A percentile compares a stretch with the other conserved stretches of the same genome.
Evolutionary conservation across 345 rosid genomes (phyloP).

Genomic region (Citrus maxima): DNA sequence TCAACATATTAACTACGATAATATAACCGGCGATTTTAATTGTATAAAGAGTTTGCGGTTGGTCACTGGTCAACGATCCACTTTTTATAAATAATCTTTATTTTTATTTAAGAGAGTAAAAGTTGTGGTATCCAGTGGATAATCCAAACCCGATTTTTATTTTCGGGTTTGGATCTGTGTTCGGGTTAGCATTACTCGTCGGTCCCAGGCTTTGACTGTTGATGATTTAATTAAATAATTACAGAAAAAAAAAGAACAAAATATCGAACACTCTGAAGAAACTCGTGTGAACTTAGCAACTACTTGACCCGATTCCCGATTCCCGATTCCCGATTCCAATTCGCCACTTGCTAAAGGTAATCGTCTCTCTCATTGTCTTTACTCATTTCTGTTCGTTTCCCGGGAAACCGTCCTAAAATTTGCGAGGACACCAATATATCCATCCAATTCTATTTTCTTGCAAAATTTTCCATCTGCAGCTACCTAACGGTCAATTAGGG

Average conservation of each 20-base stretch:
- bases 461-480: background rate
- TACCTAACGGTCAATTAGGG: background rate
- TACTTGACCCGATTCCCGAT: background rate
- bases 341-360: background rate
- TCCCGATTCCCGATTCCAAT: background rate
- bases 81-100: too few relatives aligned
- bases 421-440: background rate
- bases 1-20: too few relatives aligned
- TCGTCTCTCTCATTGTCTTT: background rate
- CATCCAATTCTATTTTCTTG: background rate
- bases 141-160: too few relatives aligned
- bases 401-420: background rate
- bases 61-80: too few relatives aligned
- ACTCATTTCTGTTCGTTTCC: background rate
- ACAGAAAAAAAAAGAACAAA: background rate
- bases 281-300: background rate
- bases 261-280: background rate
- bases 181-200: background rate
- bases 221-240: background rate
- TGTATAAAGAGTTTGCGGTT: too few relatives aligned
- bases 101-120: too few relatives aligned
- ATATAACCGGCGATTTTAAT: too few relatives aligned
- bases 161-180: background rate
- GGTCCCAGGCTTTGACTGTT: background rate
- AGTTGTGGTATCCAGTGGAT: too few relatives aligned